Conservation (phyloP, 1,284 basidiomycete species). For the Cryptococcus jaspeensis region DNA sequence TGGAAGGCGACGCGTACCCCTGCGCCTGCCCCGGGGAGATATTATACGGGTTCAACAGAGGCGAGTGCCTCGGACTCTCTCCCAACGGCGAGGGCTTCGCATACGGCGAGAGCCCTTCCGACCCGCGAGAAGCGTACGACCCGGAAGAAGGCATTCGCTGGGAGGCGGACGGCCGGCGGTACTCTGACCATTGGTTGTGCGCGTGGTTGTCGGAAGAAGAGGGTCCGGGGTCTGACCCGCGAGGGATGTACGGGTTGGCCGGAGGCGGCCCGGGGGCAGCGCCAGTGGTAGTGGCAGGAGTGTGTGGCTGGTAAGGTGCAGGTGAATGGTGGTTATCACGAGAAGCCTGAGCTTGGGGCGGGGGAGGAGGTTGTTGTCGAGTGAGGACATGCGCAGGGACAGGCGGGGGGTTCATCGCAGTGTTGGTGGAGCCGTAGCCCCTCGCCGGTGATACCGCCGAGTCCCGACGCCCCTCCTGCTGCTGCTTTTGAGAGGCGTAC, state of each 20-base stretch:
- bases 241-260: slow-evolving; percentile 41
- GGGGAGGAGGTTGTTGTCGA: slow-evolving; percentile 9
- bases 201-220: slow-evolving; percentile 6
- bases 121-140: slow-evolving; percentile 33
- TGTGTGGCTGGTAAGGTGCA: slow-evolving; percentile 9
- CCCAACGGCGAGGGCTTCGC: slow-evolving; percentile 12
- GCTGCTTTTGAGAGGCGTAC: not conserved
- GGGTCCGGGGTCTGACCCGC: slow-evolving; percentile 30
- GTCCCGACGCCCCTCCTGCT: slow-evolving; percentile 17
- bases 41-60: slow-evolving; percentile 33
- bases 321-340: slow-evolving; percentile 10
- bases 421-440: slow-evolving; percentile 5
- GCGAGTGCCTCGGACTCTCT: slow-evolving; percentile 31
- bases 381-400: slow-evolving; percentile 23
- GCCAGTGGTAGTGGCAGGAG: not conserved
- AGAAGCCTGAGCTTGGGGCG: slow-evolving; percentile 5
- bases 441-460: slow-evolving; percentile 28
- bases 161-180: slow-evolving; percentile 22
- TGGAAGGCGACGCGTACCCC: slow-evolving; percentile 9
- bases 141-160: slow-evolving; percentile 26
- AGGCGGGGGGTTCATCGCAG: slow-evolving; percentile 37
- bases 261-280: not conserved
- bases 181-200: slow-evolving; percentile 29
- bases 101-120: slow-evolving; percentile 38
- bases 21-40: not conserved